Conservation (phyloP, 2,329 filamentous ascomycete genomes). For the Fusarium sambucinum region DNA sequence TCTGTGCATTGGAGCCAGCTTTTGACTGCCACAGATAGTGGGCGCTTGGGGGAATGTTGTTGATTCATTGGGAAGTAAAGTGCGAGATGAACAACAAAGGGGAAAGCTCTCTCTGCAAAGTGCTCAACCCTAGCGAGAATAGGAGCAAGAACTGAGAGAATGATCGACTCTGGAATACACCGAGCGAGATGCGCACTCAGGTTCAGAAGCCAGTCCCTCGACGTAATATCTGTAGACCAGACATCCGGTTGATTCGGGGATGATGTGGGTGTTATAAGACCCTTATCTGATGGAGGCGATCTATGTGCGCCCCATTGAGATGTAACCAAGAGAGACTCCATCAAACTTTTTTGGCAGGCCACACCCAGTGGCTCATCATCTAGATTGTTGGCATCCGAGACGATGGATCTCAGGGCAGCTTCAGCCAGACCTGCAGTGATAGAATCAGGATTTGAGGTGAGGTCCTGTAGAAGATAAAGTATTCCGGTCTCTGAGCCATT, state of each 20-base stretch:
- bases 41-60: constrained; percentile 68
- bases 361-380: constrained; percentile 62
- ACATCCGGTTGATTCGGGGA: constrained; percentile 39
- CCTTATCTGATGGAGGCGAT: constrained; percentile 65
- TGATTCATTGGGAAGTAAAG: constrained; percentile 75
- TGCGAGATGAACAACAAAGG: constrained; percentile 86
- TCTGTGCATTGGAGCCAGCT: constrained; percentile 67
- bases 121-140: constrained; percentile 74
- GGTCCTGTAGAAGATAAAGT: constrained; percentile 69
- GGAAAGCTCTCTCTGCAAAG: constrained; percentile 80
- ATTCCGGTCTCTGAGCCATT: constrained; percentile 73
- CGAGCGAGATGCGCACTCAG: constrained; percentile 72
- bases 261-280: constrained; percentile 6
- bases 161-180: constrained; percentile 70
- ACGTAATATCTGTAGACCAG: constrained; percentile 57
- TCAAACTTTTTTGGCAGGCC: constrained; percentile 65
- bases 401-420: constrained; percentile 67
- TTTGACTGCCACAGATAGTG: constrained; percentile 74
- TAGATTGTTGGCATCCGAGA: constrained; percentile 64
- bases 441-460: constrained; percentile 70
- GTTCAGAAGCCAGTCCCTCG: constrained; percentile 69
- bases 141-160: constrained; percentile 76
- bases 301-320: constrained; percentile 70
- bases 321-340: constrained; percentile 63
- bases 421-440: constrained; percentile 70